A percentile compares a stretch with the other conserved stretches of the same genome.
These are phyloP conservation scores for Fusarium sacchari DNA, from an alignment of 2,329 filamentous ascomycete species.

Conservation along the genomic window DNA sequence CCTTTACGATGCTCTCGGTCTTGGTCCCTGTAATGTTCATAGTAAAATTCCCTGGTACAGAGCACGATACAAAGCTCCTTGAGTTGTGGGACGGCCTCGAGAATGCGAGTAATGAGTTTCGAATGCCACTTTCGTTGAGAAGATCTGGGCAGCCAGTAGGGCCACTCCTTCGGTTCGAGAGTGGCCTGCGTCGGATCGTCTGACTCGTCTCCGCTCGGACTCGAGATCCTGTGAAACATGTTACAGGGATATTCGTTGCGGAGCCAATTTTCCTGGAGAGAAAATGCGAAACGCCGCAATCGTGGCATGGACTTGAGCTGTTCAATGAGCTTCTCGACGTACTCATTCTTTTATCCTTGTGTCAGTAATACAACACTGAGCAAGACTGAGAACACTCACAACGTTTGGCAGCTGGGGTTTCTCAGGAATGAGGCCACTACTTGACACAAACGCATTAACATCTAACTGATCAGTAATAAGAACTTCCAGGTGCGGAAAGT, in stretches of 20 bases:
- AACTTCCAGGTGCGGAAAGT: fast-evolving
- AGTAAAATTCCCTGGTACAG: too few relatives aligned
- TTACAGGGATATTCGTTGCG: fast-evolving
- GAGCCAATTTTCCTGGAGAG: neutral
- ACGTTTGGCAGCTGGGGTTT: neutral
- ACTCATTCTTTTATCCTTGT: neutral
- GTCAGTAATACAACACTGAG: neutral
- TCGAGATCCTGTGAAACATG: fast-evolving
- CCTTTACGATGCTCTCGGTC: neutral
- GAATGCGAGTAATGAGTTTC: neutral
- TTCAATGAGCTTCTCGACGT: neutral
- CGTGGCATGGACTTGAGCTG: neutral
- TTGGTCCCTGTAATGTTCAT: neutral
- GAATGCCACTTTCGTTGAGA: neutral
- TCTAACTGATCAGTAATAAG: neutral
- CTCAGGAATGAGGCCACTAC: fast-evolving
- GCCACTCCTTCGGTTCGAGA: neutral
- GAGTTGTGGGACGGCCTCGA: neutral
- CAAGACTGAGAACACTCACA: neutral
- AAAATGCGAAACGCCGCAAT: neutral
- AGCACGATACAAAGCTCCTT: neutral
- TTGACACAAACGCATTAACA: fast-evolving
- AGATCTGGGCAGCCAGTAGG: neutral
- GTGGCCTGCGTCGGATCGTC: neutral
- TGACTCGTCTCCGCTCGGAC: neutral